Evolutionary conservation across 2,329 filamentous ascomycete species (phyloP).

Genomic region (Diaporthe sp.): DNA sequence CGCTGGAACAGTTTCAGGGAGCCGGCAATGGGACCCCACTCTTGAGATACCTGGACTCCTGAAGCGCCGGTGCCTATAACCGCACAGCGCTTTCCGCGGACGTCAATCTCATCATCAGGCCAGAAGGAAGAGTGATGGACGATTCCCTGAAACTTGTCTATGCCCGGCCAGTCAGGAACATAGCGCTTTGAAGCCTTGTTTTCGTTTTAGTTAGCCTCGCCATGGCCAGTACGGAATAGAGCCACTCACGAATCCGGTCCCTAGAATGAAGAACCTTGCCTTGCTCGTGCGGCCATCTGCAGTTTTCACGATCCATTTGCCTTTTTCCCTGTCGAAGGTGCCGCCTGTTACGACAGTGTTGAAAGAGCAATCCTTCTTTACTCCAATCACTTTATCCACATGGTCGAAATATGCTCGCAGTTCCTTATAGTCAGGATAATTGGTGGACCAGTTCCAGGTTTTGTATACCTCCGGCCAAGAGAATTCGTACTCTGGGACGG

Average conservation of each 20-base stretch:
- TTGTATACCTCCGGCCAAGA: constrained; percentile 62
- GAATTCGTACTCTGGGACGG: constrained; percentile 64
- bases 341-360: constrained; percentile 64
- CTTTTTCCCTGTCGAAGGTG: constrained; percentile 58
- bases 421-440: constrained; percentile 63
- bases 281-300: constrained; percentile 61
- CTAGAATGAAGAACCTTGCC: constrained; percentile 62
- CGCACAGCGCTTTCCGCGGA: constrained; percentile 67
- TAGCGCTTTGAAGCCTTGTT: constrained; percentile 66
- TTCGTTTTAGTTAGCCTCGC: neutral
- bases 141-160: constrained; percentile 68
- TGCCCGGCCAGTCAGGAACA: constrained; percentile 68
- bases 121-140: constrained; percentile 71
- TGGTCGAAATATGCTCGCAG: constrained; percentile 69
- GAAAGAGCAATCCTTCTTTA: constrained; percentile 68
- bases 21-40: constrained; percentile 62
- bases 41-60: constrained; percentile 73
- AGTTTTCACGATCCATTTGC: constrained; percentile 55
- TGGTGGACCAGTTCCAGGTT: constrained; percentile 66
- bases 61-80: constrained; percentile 74
- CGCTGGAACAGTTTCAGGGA: constrained; percentile 72
- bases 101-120: constrained; percentile 66
- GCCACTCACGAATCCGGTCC: constrained; percentile 59
- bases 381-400: constrained; percentile 62
- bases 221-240: neutral